These are phyloP conservation scores for Cetradonia linearis DNA, from an alignment of 495 filamentous ascomycete species.

Conservation along the genomic window DNA sequence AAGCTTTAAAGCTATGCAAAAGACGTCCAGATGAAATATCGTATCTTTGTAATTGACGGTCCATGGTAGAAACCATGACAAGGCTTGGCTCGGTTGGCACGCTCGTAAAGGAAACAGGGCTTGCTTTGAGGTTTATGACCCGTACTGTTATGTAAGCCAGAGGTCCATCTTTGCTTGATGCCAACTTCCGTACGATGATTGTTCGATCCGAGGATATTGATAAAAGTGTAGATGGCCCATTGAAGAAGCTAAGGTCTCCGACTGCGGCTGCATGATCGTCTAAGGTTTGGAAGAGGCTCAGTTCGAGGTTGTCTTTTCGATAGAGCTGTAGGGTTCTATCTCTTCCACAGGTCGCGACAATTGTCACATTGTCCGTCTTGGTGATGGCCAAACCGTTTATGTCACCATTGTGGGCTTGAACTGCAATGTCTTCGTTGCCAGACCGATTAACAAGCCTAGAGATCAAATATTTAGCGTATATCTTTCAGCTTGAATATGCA, in stretches of 20 bases:
- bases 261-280: conserved; percentile 70
- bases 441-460: conserved; percentile 38
- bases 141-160: conserved; percentile 66
- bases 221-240: conserved; percentile 58
- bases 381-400: conserved; percentile 67
- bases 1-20: conserved; percentile 64
- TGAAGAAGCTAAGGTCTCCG: conserved; percentile 49
- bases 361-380: conserved; percentile 41
- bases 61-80: conserved; percentile 67
- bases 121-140: conserved; percentile 72
- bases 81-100: conserved; percentile 49
- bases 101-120: conserved; percentile 72
- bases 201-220: conserved; percentile 87
- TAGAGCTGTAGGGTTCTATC: conserved; percentile 91
- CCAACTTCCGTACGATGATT: conserved; percentile 59
- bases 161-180: conserved; percentile 49
- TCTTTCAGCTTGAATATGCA: conserved; percentile 12
- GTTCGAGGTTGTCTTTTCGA: conserved; percentile 41
- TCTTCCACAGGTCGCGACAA: conserved; percentile 72
- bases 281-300: conserved; percentile 60
- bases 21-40: conserved; percentile 63
- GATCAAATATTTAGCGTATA: background rate
- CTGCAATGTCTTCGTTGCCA: conserved; percentile 47
- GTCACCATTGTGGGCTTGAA: conserved; percentile 78
- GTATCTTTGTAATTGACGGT: conserved; percentile 69